A percentile compares a stretch with the other conserved stretches of the same genome.
These are phyloP conservation scores for Pulveroboletus ravenelii DNA, from an alignment of 768 basidiomycete species.

Conservation along the genomic window DNA sequence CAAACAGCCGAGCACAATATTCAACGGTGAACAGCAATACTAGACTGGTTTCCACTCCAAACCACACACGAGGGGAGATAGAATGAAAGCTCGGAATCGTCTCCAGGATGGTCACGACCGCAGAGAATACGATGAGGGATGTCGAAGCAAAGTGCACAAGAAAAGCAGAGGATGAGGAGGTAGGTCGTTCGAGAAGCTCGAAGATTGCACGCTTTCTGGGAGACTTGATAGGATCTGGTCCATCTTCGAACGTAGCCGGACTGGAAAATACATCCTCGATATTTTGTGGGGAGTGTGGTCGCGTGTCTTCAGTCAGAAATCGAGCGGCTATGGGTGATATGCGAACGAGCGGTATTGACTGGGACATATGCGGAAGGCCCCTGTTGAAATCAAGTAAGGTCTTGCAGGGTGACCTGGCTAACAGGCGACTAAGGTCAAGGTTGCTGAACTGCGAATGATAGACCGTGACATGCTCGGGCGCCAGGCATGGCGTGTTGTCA, in stretches of 20 bases:
- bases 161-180: constrained; percentile 72
- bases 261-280: constrained; percentile 38
- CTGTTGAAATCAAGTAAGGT: not conserved
- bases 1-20: constrained; percentile 65
- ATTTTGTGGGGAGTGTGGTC: constrained; percentile 30
- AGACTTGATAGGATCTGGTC: constrained; percentile 26
- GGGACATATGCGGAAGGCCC: constrained; percentile 22
- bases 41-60: constrained; percentile 80
- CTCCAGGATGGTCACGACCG: constrained; percentile 72
- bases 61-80: constrained; percentile 69
- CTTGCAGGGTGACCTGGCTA: not conserved
- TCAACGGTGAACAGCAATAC: constrained; percentile 87
- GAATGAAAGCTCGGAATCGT: constrained; percentile 75
- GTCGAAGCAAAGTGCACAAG: constrained; percentile 68
- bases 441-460: too few species aligned
- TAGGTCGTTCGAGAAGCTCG: constrained; percentile 74
- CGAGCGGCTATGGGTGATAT: constrained; percentile 26
- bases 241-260: constrained; percentile 32
- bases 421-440: not conserved
- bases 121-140: constrained; percentile 66
- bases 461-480: too few species aligned
- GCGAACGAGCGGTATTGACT: constrained; percentile 27
- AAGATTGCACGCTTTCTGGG: constrained; percentile 64
- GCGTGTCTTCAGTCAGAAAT: constrained; percentile 44
- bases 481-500: too few species aligned